A percentile compares a stretch with the other conserved stretches of the same genome.
phyloP scores from a whole-genome alignment of 2,329 filamentous ascomycete species.

The Setomelanomma holmii region DNA sequence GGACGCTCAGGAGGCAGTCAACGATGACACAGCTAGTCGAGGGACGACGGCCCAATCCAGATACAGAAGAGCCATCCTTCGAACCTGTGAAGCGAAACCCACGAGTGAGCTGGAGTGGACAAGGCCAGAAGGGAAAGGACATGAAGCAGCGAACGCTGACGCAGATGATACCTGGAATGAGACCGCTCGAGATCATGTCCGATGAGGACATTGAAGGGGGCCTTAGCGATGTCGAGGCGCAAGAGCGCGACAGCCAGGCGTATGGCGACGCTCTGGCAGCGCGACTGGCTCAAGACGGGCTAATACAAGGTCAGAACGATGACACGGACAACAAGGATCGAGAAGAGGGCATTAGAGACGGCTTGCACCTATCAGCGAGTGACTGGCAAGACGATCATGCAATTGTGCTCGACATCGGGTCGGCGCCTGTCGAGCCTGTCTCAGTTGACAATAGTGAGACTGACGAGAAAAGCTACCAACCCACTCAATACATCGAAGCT shows the following conservation, averaged over 20 bases:
- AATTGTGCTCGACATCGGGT: too few species aligned
- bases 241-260: slow-evolving; percentile 16
- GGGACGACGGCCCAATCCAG: slow-evolving; percentile 30
- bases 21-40: slow-evolving; percentile 46
- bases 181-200: slow-evolving; percentile 18
- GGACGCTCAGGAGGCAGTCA: slow-evolving; percentile 37
- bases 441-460: slow-evolving; percentile 10
- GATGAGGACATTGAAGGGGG: slow-evolving; percentile 29
- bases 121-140: slow-evolving; percentile 20
- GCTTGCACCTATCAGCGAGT: too few species aligned
- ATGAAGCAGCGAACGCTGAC: slow-evolving; percentile 41
- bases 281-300: slow-evolving; percentile 25
- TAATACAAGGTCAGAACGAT: slow-evolving; percentile 11
- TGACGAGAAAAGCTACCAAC: slow-evolving; percentile 35
- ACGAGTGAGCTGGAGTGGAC: slow-evolving; percentile 30
- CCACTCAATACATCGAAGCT: slow-evolving; percentile 37
- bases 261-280: slow-evolving; percentile 21
- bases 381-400: too few species aligned
- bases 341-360: too few species aligned
- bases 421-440: slow-evolving; percentile 11
- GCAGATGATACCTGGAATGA: slow-evolving; percentile 43
- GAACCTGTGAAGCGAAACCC: slow-evolving; percentile 26
- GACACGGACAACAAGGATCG: not conserved
- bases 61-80: slow-evolving; percentile 31
- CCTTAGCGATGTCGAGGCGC: slow-evolving; percentile 21